Percentiles rank a stretch among this genome's conserved stretches.
Evolutionary conservation across 805 yeast species (phyloP).

Genomic region (Saccharomycopsis synnaedendra): DNA sequence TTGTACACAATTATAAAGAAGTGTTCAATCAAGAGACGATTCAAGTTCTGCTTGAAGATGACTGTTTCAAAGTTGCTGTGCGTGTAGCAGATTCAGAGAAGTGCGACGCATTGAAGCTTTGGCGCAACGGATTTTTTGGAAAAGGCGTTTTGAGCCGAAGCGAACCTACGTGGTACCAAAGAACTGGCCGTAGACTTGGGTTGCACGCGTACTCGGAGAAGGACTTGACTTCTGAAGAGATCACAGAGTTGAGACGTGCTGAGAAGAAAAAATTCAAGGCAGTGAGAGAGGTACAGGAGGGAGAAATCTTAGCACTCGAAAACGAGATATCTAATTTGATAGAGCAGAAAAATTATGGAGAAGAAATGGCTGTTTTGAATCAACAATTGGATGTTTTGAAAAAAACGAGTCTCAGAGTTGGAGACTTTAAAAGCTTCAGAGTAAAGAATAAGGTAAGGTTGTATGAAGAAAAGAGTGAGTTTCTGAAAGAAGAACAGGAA

Average conservation of each 20-base stretch:
- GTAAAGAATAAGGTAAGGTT: constrained; percentile 2
- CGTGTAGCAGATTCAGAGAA: constrained; percentile 22
- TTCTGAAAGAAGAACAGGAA: constrained; percentile 16
- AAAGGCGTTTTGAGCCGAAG: constrained; percentile 83
- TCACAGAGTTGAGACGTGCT: constrained; percentile 60
- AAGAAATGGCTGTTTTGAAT: constrained; percentile 13
- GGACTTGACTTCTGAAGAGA: constrained; percentile 52
- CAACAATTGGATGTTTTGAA: constrained; percentile 1
- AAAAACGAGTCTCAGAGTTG: background rate
- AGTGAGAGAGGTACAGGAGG: constrained; percentile 53
- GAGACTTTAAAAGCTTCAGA: background rate
- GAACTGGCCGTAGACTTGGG: constrained; percentile 49
- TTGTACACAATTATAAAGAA: too few relatives aligned
- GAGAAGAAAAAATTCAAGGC: constrained; percentile 64
- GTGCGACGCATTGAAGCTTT: constrained; percentile 39
- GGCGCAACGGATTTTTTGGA: constrained; percentile 89
- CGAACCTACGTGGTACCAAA: constrained; percentile 82
- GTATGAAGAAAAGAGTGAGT: constrained; percentile 19
- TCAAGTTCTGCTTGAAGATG: constrained; percentile 17
- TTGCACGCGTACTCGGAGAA: constrained; percentile 24
- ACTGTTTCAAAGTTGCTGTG: constrained; percentile 26
- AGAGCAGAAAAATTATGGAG: background rate
- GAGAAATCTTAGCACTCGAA: constrained; percentile 29
- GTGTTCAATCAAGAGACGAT: background rate
- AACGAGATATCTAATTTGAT: constrained; percentile 16